Conservation (phyloP, 1,139 yeast genomes). For the Lodderomyces theae region DNA sequence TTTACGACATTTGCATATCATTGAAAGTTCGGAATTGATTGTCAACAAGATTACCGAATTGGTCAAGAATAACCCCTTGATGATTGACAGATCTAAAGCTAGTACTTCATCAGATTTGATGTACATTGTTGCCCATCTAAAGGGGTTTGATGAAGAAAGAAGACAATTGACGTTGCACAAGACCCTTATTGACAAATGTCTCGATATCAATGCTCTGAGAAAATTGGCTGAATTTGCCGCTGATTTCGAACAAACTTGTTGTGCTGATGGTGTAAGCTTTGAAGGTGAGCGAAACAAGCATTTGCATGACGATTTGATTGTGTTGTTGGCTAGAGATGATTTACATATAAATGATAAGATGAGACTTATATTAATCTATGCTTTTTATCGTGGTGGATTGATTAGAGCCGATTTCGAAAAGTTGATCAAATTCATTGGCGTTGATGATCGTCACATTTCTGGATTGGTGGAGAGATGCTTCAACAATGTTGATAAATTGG, state of each 20-base stretch:
- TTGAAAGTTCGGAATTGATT: slow-evolving; percentile 68
- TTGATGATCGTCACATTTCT: slow-evolving; percentile 53
- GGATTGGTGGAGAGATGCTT: slow-evolving; percentile 51
- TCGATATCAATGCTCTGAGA: slow-evolving; percentile 49
- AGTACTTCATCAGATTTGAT: slow-evolving; percentile 59
- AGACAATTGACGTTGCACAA: slow-evolving; percentile 59
- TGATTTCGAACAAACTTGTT: slow-evolving; percentile 71
- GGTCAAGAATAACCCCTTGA: slow-evolving; percentile 67
- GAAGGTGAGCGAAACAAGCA: slow-evolving; percentile 67
- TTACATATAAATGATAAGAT: slow-evolving; percentile 63
- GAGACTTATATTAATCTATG: slow-evolving; percentile 74
- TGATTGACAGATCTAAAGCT: slow-evolving; percentile 62
- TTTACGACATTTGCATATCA: slow-evolving; percentile 72
- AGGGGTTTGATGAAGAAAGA: slow-evolving; percentile 67
- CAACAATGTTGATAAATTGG: slow-evolving; percentile 63
- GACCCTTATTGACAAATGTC: slow-evolving; percentile 56
- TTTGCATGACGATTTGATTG: slow-evolving; percentile 65
- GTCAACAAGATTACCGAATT: slow-evolving; percentile 63
- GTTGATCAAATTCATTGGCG: slow-evolving; percentile 66
- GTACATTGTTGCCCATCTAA: slow-evolving; percentile 64
- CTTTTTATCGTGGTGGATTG: slow-evolving; percentile 81
- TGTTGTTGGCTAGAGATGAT: slow-evolving; percentile 51
- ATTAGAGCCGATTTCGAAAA: slow-evolving; percentile 72
- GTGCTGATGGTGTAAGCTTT: slow-evolving; percentile 69
- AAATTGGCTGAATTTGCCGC: slow-evolving; percentile 61